phyloP scores from a whole-genome alignment of 139 green algal genomes.

The Nannochloris sp. region DNA sequence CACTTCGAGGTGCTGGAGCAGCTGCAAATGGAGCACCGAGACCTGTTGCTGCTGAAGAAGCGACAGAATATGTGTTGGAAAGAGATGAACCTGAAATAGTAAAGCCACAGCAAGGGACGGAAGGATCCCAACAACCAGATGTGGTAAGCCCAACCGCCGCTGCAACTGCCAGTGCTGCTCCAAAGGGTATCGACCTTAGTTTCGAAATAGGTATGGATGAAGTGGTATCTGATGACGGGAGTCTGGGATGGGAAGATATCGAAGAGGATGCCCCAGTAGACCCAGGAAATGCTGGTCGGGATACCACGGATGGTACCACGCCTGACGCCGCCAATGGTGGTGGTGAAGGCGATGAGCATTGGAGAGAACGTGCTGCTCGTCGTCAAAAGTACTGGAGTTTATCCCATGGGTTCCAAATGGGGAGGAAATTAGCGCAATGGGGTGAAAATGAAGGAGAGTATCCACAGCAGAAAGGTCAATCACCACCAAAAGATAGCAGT shows the following conservation, averaged over 20 bases:
- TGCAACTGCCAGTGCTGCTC: background rate
- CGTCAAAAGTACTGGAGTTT: slow-evolving; percentile 78
- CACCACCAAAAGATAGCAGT: slow-evolving; percentile 7
- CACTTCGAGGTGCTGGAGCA: slow-evolving; percentile 23
- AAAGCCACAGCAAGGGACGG: background rate
- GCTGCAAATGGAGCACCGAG: background rate
- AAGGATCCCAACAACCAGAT: slow-evolving; percentile 5
- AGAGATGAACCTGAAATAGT: slow-evolving; percentile 8
- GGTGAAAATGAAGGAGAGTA: slow-evolving; percentile 14
- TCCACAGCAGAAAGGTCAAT: background rate
- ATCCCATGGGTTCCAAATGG: slow-evolving; percentile 74
- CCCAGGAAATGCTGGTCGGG: background rate
- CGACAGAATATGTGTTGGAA: slow-evolving; percentile 62
- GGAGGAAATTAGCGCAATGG: slow-evolving; percentile 83
- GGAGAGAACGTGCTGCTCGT: slow-evolving; percentile 52
- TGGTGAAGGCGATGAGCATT: slow-evolving; percentile 24
- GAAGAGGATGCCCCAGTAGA: too few species aligned
- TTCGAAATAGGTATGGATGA: background rate
- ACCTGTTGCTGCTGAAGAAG: slow-evolving; percentile 49
- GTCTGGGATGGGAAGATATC: slow-evolving; percentile 48
- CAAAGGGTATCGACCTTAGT: background rate
- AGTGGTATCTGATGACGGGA: slow-evolving; percentile 1
- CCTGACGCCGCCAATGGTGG: background rate
- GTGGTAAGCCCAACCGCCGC: too few species aligned
- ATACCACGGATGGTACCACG: background rate